Evolutionary conservation across 2,329 filamentous ascomycete genomes (phyloP).

Genomic region (Aspergillus tubingensis): DNA sequence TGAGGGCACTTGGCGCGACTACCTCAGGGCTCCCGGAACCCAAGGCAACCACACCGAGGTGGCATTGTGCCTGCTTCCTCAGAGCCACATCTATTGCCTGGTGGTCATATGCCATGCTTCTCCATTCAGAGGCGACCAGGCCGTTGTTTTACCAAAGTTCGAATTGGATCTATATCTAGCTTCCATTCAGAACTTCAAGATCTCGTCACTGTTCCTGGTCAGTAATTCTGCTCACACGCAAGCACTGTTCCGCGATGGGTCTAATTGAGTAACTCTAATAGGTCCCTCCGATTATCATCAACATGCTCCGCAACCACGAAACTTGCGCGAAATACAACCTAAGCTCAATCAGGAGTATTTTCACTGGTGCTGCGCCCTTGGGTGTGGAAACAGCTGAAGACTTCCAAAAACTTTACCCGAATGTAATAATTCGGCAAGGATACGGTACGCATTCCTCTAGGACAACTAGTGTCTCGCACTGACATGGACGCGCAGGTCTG

Average conservation of each 20-base stretch:
- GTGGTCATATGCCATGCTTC: constrained; percentile 68
- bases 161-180: constrained; percentile 67
- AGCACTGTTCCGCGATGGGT: neutral
- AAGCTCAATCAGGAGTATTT: constrained; percentile 64
- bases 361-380: constrained; percentile 76
- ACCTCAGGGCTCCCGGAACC: constrained; percentile 36
- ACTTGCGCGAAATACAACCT: constrained; percentile 69
- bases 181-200: constrained; percentile 68
- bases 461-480: neutral
- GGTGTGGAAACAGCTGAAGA: constrained; percentile 71
- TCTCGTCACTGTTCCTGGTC: constrained; percentile 67
- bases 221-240: constrained; percentile 23
- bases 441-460: constrained; percentile 56
- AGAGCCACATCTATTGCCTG: constrained; percentile 80
- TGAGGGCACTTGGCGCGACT: constrained; percentile 45
- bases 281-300: constrained; percentile 81
- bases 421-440: constrained; percentile 68
- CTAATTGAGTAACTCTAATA: constrained; percentile 24
- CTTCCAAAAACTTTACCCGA: constrained; percentile 62
- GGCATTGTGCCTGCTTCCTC: constrained; percentile 69
- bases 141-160: constrained; percentile 72
- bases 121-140: constrained; percentile 70
- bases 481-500: constrained; percentile 54
- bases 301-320: constrained; percentile 67
- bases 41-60: constrained; percentile 56